Evolutionary conservation across 192 early-diverging fungal species (phyloP).

Genomic region (Thoreauomyces humboldtii): DNA sequence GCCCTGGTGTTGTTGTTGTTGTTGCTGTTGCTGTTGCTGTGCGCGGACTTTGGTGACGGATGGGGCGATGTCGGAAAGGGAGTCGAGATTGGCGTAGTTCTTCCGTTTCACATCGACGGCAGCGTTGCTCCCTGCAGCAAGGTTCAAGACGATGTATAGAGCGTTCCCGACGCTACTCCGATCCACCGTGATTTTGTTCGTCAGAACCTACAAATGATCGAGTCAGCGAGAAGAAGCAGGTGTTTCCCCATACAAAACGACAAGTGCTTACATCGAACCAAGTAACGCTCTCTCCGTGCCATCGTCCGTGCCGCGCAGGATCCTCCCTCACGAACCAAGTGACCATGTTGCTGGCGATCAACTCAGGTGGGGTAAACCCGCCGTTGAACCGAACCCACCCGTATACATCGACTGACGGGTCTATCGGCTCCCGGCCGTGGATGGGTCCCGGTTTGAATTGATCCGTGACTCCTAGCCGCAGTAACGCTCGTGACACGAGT

Average conservation of each 20-base stretch:
- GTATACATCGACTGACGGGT: conserved; percentile 41
- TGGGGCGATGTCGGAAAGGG: conserved; percentile 15
- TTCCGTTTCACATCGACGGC: conserved; percentile 40
- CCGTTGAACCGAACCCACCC: conserved; percentile 50
- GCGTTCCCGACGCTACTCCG: conserved; percentile 52
- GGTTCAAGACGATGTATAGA: conserved; percentile 49
- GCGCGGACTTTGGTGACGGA: conserved; percentile 21
- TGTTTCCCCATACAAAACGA: conserved; percentile 1
- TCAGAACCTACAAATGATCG: conserved; percentile 30
- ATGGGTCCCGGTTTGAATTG: conserved; percentile 46
- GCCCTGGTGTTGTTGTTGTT: conserved; percentile 34
- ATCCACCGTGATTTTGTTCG: conserved; percentile 59
- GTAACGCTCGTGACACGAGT: conserved; percentile 38
- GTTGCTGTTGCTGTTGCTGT: conserved; percentile 42
- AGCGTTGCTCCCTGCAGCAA: conserved; percentile 40
- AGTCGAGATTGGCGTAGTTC: conserved; percentile 47
- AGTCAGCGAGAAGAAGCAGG: not conserved
- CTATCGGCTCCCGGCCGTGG: conserved; percentile 23
- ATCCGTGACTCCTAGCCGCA: conserved; percentile 45
- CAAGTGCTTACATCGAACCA: conserved; percentile 48
- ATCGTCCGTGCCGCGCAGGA: conserved; percentile 40
- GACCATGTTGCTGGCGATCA: conserved; percentile 42
- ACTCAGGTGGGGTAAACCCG: conserved; percentile 46
- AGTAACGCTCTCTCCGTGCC: conserved; percentile 54
- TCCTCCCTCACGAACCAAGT: conserved; percentile 54